Base-by-base conservation (phyloP, 257 asterid species). In the Petunia axillaris region DNA sequence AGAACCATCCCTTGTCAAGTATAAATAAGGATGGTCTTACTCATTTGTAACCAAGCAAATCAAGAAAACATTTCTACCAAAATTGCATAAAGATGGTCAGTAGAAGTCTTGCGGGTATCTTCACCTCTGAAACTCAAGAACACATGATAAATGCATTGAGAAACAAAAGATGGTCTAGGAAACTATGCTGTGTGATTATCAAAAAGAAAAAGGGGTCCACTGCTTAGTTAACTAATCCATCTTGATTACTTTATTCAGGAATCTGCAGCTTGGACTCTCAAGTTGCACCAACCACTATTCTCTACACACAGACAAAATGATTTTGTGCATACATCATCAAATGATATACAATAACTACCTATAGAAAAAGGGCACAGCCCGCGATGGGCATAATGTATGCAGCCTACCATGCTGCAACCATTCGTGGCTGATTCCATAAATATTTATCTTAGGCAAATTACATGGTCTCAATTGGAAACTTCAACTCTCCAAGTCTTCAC, bases 81-180 rank as follows among this genome's bases (percentile, higher is more conserved):
- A 71, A 60, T 60, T 25, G 44, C 60, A 48, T 46, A 35, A 48
- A 71, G 60, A 44, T 3, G 41, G n/a, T 71, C 77, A 11, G 77
- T 71, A 48, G 48, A 71, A 71, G 60, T 71, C 16, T 71, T 71
- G 77, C 77, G 77, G 35, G 60, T 71, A 60, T 71, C 77, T 71
- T 71, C 44, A 6, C 77, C 77, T 2, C 77, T 71, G 35, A 71
- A 71, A 48, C 77, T 71, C 77, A 71, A 71, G 60, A 71, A 71
- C 35, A 48, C 77, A 48, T 71, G 77, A 71, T 71, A 71, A 71
- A 48, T 71, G 60, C 43, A 25, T 71, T 59, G 77, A 48, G 25
- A 71, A 71, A 71, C 77, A 71, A 71, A 35, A 13, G 10, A 64
- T 64, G 71, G 25, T 38, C n/a, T 4, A 4, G 71, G 25, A 38